Evolutionary conservation across 805 yeast genomes (phyloP).

Genomic region (Grigorovia humatica): DNA sequence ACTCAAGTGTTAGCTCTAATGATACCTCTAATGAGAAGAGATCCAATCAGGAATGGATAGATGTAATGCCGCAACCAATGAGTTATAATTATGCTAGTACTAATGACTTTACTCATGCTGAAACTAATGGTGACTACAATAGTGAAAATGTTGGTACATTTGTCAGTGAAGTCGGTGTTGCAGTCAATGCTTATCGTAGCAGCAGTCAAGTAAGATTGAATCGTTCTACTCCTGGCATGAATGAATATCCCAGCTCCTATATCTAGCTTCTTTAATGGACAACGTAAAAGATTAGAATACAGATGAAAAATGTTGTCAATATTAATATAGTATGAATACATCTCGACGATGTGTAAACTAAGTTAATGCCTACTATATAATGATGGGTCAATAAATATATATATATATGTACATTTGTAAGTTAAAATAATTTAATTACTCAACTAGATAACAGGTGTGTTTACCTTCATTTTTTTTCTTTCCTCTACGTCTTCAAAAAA

Average conservation of each 20-base stretch:
- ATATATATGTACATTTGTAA: background rate
- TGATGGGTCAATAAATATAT: no score
- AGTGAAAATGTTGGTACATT: background rate
- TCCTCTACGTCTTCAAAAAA: constrained; percentile 9
- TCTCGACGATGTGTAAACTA: background rate
- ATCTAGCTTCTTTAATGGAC: background rate
- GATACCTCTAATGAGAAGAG: constrained; percentile 1
- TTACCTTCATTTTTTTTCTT: background rate
- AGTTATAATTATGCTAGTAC: background rate
- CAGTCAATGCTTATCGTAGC: constrained; percentile 9
- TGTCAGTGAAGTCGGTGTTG: constrained; percentile 5
- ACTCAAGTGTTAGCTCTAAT: constrained; percentile 3
- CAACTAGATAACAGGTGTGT: no score
- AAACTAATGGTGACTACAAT: background rate
- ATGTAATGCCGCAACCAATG: constrained; percentile 5
- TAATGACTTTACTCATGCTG: background rate
- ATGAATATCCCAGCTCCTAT: background rate
- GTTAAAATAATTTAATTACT: no score
- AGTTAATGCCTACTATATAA: background rate
- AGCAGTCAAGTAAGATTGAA: constrained; percentile 31
- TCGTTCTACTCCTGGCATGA: constrained; percentile 36
- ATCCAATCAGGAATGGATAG: constrained; percentile 23
- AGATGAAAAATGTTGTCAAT: background rate
- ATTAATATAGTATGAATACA: no score
- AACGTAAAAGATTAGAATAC: background rate